Conservation (phyloP, 768 basidiomycete genomes). For the Gyrodon lividus region DNA sequence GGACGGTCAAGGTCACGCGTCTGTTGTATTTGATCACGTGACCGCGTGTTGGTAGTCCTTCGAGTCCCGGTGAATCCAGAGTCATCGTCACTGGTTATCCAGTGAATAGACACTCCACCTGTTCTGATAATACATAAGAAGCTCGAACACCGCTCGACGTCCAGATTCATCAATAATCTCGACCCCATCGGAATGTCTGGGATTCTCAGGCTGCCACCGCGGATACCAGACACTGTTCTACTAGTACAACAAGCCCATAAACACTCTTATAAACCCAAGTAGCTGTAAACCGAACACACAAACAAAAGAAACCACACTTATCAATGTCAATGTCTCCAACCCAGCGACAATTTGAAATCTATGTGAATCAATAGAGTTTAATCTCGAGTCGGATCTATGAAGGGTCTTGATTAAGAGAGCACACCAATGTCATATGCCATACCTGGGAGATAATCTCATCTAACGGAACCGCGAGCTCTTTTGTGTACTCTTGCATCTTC, state of each 20-base stretch:
- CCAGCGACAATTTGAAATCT: slow-evolving; percentile 3
- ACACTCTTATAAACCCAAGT: neutral
- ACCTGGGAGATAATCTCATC: slow-evolving; percentile 31
- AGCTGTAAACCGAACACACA: slow-evolving; percentile 7
- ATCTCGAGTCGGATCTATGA: slow-evolving; percentile 26
- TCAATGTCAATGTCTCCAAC: slow-evolving; percentile 1
- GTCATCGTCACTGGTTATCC: too few species aligned
- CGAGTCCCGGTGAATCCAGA: too few species aligned
- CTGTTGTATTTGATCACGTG: slow-evolving; percentile 22
- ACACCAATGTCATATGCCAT: neutral
- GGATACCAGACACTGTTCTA: too few species aligned
- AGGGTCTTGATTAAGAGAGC: neutral
- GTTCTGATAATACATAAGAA: neutral
- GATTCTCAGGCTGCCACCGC: too few species aligned
- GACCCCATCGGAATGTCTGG: too few species aligned
- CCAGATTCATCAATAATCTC: too few species aligned
- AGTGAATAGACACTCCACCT: too few species aligned
- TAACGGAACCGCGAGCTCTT: slow-evolving; percentile 27
- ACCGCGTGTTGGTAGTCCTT: slow-evolving; percentile 19
- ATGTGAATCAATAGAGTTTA: slow-evolving; percentile 27
- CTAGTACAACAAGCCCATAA: neutral
- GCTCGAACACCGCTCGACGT: too few species aligned
- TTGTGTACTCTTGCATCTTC: slow-evolving; percentile 30
- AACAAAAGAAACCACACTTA: slow-evolving; percentile 1
- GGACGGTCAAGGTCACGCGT: slow-evolving; percentile 16